These are phyloP conservation scores for Rosa lucieae DNA, from an alignment of 306 rosid genomes.

Conservation along the genomic window DNA sequence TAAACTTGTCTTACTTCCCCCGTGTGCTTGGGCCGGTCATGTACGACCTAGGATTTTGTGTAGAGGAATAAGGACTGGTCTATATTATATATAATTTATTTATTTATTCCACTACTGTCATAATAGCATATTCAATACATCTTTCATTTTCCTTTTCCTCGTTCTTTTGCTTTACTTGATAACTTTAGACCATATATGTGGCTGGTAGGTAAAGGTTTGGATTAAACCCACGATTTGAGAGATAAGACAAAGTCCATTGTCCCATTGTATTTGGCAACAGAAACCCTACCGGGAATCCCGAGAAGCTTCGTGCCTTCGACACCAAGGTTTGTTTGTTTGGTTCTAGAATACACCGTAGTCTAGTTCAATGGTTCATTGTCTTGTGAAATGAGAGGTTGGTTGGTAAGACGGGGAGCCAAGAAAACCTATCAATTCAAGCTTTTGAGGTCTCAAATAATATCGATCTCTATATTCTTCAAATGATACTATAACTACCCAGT, in stretches of 20 bases:
- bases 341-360: not conserved
- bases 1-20: too few species aligned
- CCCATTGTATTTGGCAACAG: conserved; percentile 9
- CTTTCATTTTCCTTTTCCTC: not conserved
- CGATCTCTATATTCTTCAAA: not conserved
- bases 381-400: not conserved
- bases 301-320: conserved; percentile 1
- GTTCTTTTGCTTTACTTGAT: not conserved
- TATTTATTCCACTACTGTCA: too few species aligned
- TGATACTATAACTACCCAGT: not conserved
- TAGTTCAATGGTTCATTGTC: not conserved
- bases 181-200: conserved; percentile 8
- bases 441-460: not conserved
- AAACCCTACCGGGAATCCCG: conserved; percentile 15
- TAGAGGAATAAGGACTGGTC: not conserved
- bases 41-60: not conserved
- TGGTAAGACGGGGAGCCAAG: not conserved
- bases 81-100: too few species aligned
- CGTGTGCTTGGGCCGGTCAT: too few species aligned
- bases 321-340: not conserved
- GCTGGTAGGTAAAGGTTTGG: conserved; percentile 21
- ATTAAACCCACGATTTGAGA: conserved; percentile 19
- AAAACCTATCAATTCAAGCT: not conserved
- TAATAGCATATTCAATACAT: too few species aligned
- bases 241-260: conserved; percentile 21